Base-by-base conservation (phyloP, 2,329 filamentous ascomycete genomes). In the Scedosporium boydii region DNA sequence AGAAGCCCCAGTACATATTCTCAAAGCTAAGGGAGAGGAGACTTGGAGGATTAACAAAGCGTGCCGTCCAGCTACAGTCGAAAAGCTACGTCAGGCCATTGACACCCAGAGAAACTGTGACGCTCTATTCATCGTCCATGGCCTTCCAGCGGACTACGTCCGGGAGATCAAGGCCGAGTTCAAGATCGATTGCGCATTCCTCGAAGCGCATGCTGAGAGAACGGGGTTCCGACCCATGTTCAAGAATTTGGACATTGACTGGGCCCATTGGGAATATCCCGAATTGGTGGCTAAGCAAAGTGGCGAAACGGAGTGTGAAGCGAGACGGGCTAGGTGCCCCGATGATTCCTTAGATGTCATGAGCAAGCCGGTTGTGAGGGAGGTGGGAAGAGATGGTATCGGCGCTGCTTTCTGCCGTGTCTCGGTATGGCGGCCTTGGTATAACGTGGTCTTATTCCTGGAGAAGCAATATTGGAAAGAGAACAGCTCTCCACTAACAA, bases 261-360 rank as follows among this genome's bases (percentile, higher is more conserved):
- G 58, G 58, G 41, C 3, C 16, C 58, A 59, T 21, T 59, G 58
- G 58, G 41, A 44, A 41, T 59, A 59, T 46, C 58, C 58, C 4
- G 58, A 59, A 34, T 34, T 34, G 7, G 12, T 59, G 1, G 58
- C 27, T 16, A 27, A 12, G 23, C n/a, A 21, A 2, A 2, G 2
- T 48, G 6, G 6, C 7, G 6, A 34, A 34, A 34, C 6, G 29
- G 5, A 34, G 7, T 5, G 29, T 9, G 29, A 34, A 7, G 3
- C 1, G 29, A 6, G 29, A 7, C 1, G 29, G 6, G 9, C 6
- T 7, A 9, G 29, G 29, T 9, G 29, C 29, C 1, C 29, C 7
- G 29, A 1, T 9, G 29, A 34, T 34, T 34, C 29, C 2, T 34
- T 34, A 4, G 41, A 59, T 59, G 3, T 46, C 7, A 59, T 59